Evolutionary conservation across 345 rosid species (phyloP), one percentile per base, ranked within the genome.

Genomic region (Lepidium sativum): DNA sequence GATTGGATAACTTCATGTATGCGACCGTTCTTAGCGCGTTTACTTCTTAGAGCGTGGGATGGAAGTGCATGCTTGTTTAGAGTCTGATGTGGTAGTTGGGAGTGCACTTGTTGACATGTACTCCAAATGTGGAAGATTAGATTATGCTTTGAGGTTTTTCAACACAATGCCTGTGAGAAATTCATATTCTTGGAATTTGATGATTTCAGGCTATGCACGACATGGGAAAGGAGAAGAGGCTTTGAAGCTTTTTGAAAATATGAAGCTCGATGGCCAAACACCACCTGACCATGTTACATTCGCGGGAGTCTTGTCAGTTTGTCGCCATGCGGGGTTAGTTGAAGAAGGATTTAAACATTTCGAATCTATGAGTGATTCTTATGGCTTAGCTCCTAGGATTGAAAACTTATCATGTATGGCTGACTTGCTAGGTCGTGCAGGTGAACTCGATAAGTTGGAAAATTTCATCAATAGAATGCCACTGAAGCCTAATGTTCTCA

Each of bases 11-110:
- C 55, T 89, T 83, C 84, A 84, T 89, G 75, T 83, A 86, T 75
- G 97, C 98, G 50, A 89, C 98, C 2, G 86, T 92, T 78, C 92
- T 92, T 38, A 92, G 98, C 63, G 98, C 97, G 56, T 89, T 89
- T 81, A 95, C 98, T 53, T 87, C 97, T 0, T 92, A 68, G 95
- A 86, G 70, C 83, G 83, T 74, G 98, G 97, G 52, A 89, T 86
- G 92, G 95, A 92, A 81, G 92, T 85, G 41, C 98, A 92, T 69
- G 92, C 91, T 44, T 83, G 83, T 70, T 77, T 92, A 68, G 91
- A 87, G 73, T 72, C 77, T 10, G 97, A 92, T 75, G 95, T 92
- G 25, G 96, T 92, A 7, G 84, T 92, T 63, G 98, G 97, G 40
- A 92, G 97, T 78, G 97, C 97, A 15, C 76, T 89, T 54, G 75